Base-by-base conservation (phyloP, 108 stramenopile genomes). In the Nannochloropsis salina region DNA sequence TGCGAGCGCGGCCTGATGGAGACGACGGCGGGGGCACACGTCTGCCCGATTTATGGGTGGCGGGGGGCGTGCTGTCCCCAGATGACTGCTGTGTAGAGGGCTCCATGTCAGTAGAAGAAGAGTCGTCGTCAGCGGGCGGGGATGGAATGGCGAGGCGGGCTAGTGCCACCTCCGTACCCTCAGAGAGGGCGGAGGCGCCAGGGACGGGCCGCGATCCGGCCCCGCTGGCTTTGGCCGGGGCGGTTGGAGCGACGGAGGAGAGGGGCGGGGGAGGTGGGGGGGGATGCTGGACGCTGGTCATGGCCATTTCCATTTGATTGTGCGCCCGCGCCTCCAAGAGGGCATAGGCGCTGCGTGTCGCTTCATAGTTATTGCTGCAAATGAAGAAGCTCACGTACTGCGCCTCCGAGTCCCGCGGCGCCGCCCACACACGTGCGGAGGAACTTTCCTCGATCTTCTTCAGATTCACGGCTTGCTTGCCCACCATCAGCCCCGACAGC, bases 331-430 rank as follows among this genome's bases (percentile, higher is more conserved):
- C 15, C 47, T 51, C 47, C 15, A 51, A 51, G 12, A 51, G 10
- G 10, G 47, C 47, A 51, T 51, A 51, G 47, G 47, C 47, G 12
- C 15, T 15, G 15, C 47, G 47, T 10, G 47, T 51, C 47, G 47
- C 47, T 15, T 51, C 47, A 51, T 51, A 51, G 15, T 51, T 51
- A 51, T 51, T 51, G 15, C 47, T 51, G 15, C 47, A 51, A 51
- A 51, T 51, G 47, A 51, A 51, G 15, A 51, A 51, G 47, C 47
- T 51, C 47, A 51, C 47, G 47, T 51, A 51, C 47, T 51, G 47
- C 15, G 47, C 47, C 15, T 51, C 47, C 47, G 15, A 10, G 15
- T 51, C 47, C 47, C 47, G 10, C 47, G 47, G 47, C 15, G 47
- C 47, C 47, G 47, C 47, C 47, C 47, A 51, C 15, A 51, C 47